Conservation (phyloP, 2,329 filamentous ascomycete species). For the Lasiodiplodia sp. region DNA sequence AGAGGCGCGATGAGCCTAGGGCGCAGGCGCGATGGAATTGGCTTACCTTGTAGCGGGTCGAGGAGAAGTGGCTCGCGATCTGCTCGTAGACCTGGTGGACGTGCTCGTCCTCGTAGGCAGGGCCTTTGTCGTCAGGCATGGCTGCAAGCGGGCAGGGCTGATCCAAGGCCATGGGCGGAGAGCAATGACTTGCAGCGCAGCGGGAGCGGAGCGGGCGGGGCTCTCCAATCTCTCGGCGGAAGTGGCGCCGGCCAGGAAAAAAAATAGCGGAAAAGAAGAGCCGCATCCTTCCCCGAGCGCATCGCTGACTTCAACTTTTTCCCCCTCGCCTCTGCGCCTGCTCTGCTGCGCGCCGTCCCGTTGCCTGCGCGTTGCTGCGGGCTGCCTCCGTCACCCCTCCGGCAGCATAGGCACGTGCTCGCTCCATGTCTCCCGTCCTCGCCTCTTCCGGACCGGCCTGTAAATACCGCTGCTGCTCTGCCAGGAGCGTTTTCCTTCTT, state of each 20-base stretch:
- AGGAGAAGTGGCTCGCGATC: conserved; percentile 84
- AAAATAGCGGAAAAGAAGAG: conserved; percentile 15
- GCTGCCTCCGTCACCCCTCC: neutral
- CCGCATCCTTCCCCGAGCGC: conserved; percentile 21
- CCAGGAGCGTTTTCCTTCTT: conserved; percentile 26
- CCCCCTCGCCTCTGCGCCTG: neutral
- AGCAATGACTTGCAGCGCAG: conserved; percentile 2
- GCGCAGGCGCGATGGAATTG: neutral
- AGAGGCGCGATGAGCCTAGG: conserved; percentile 23
- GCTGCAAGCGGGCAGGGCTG: conserved; percentile 3
- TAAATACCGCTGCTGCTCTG: conserved; percentile 13
- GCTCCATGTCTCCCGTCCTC: conserved; percentile 21
- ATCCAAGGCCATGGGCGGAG: conserved; percentile 2
- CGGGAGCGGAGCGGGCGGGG: neutral
- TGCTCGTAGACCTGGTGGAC: conserved; percentile 92
- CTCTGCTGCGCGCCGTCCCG: neutral
- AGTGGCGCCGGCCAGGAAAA: conserved; percentile 18
- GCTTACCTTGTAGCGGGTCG: conserved; percentile 72
- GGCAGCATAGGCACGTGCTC: neutral
- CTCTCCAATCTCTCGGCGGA: conserved; percentile 2
- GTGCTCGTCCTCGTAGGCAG: conserved; percentile 78
- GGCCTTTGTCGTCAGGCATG: neutral
- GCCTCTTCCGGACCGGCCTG: conserved; percentile 8
- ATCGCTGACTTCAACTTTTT: conserved; percentile 3
- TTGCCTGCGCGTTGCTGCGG: neutral